Evolutionary conservation across 2,329 filamentous ascomycete genomes (phyloP), one percentile per base, ranked within the genome.

Genomic region (Sclerotinia borealis): DNA sequence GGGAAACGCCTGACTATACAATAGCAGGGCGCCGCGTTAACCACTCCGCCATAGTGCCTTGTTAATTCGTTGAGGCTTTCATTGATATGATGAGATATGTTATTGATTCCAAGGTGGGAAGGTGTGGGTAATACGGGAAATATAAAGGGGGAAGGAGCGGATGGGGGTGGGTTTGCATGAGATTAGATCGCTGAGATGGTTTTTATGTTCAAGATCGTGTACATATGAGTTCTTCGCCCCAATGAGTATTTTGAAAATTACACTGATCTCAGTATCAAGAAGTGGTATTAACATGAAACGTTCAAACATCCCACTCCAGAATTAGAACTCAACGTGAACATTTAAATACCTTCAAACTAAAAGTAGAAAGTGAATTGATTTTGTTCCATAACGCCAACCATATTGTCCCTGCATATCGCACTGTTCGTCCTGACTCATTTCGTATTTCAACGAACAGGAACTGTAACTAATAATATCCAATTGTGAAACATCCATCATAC

Each of bases 1-100:
- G 74, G 73, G 73, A 72, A 75, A 72, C 72, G 72, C 69, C 72
- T 75, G 55, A 37, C 55, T 43, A 43, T 55, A 61, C 49, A 59
- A 66, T 68, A 68, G 65, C 67, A 68, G 67, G 67, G 65, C 66
- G 66, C 67, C 66, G 67, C 67, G 67, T 67, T 69, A 66, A 67
- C 63, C 67, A 64, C 61, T 67, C 65, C 65, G 63, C 65, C 66
- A 64, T 67, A 64, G 59, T 63, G 66, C 67, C 66, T 71, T 47
- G 9, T 59, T 37, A 5, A 5, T 22, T 51, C 27, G 11, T 22
- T 43, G 7, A n/a, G n/a, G n/a, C n/a, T 9, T 43, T 13, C 13
- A 11, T 45, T 45, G 43, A 5, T 25, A 5, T 39, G 15, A 5
- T 13, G 37, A 17, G 11, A 39, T 39, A 39, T 25, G 43, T 25